A percentile compares a stretch with the other conserved stretches of the same genome.
Evolutionary conservation across 306 rosid genomes (phyloP).

Genomic region (Malus fusca): DNA sequence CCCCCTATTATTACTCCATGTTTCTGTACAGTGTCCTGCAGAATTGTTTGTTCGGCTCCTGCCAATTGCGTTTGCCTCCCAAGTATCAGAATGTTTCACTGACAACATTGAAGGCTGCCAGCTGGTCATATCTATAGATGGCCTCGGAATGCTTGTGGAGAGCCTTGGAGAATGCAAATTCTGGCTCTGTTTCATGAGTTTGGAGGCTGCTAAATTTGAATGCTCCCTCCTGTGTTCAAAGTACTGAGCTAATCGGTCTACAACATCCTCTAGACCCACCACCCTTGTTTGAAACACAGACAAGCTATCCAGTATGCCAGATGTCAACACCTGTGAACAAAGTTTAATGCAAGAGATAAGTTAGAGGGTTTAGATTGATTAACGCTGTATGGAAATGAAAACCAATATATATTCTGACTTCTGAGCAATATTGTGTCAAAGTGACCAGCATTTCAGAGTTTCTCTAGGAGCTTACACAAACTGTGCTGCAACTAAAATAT

Average conservation of each 20-base stretch:
- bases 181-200: slow-evolving; percentile 39
- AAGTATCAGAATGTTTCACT: slow-evolving; percentile 34
- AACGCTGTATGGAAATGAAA: neutral
- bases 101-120: slow-evolving; percentile 40
- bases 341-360: neutral
- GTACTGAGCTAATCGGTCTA: slow-evolving; percentile 52
- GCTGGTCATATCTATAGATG: slow-evolving; percentile 40
- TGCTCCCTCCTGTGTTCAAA: slow-evolving; percentile 35
- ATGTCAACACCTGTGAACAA: slow-evolving; percentile 53
- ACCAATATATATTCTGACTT: neutral
- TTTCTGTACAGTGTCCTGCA: slow-evolving; percentile 34
- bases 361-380: neutral
- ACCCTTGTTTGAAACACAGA: slow-evolving; percentile 67
- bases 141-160: slow-evolving; percentile 67
- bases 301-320: slow-evolving; percentile 59
- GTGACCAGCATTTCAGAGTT: neutral
- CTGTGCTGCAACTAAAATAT: neutral
- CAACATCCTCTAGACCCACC: slow-evolving; percentile 54
- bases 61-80: slow-evolving; percentile 43
- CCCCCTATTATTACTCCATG: slow-evolving; percentile 42
- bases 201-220: slow-evolving; percentile 50
- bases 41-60: slow-evolving; percentile 38
- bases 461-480: neutral
- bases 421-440: neutral
- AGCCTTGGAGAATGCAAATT: slow-evolving; percentile 48